phyloP scores from a whole-genome alignment of 345 rosid species.

The Eucalyptus coolabah region DNA sequence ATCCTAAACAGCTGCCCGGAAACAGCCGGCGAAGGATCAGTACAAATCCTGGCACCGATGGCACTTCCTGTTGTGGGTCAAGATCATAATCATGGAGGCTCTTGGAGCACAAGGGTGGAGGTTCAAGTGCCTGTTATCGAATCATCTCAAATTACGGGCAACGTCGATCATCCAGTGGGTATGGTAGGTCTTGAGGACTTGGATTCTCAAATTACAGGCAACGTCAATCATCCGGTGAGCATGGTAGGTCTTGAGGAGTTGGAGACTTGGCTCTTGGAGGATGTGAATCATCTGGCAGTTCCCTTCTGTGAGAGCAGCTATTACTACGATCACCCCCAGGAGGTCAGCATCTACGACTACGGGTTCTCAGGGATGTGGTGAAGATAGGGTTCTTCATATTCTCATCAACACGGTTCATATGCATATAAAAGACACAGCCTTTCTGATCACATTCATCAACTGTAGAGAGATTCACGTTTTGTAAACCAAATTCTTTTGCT shows the following conservation, averaged over 20 bases:
- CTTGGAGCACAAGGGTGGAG: neutral
- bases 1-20: neutral
- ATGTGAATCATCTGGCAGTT: neutral
- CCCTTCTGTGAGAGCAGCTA: neutral
- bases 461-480: neutral
- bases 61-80: neutral
- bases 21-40: neutral
- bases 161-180: neutral
- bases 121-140: neutral
- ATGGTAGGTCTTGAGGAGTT: neutral
- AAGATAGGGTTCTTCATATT: neutral
- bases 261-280: conserved; percentile 24
- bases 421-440: neutral
- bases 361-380: neutral
- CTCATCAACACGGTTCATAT: neutral
- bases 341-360: conserved; percentile 10
- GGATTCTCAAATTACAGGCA: neutral
- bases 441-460: neutral
- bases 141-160: neutral
- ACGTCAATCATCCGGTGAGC: neutral
- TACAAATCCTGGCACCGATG: neutral
- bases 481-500: neutral
- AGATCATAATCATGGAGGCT: neutral
- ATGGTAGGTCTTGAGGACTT: neutral
- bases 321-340: neutral